Evolutionary conservation across 257 asterid species (phyloP).

Genomic region (Forsythia viridissima): DNA sequence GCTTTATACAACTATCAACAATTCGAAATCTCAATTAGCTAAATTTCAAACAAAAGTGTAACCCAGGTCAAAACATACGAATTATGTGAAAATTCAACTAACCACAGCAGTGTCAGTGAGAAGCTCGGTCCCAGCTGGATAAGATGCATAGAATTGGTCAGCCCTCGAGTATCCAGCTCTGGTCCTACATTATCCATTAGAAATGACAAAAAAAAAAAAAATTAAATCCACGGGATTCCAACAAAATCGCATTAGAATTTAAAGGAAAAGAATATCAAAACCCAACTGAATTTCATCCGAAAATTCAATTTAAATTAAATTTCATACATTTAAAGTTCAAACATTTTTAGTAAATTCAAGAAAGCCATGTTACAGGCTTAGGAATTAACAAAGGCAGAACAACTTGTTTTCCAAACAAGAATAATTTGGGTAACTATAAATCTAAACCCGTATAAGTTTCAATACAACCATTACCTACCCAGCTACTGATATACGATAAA

Average conservation of each 20-base stretch:
- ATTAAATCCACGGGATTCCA: conserved; percentile 1
- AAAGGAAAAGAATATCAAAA: neutral
- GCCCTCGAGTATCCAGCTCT: conserved; percentile 93
- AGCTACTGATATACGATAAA: neutral
- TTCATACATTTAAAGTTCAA: neutral
- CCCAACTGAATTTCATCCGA: conserved; percentile 9
- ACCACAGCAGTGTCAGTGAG: conserved; percentile 86
- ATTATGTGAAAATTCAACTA: neutral
- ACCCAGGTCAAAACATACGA: neutral
- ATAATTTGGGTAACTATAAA: neutral
- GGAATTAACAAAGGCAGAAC: neutral
- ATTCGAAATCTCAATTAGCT: conserved; percentile 23
- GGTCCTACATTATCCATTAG: conserved; percentile 53
- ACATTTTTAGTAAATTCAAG: neutral
- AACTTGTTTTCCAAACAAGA: neutral
- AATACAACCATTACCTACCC: neutral
- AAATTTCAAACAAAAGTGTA: neutral
- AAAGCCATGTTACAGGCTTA: neutral
- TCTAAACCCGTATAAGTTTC: conserved; percentile 8
- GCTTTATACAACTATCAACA: conserved; percentile 67
- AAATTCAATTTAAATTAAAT: neutral
- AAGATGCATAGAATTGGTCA: conserved; percentile 93
- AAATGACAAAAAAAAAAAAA: neutral
- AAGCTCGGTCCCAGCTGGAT: conserved; percentile 95
- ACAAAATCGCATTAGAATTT: neutral